Conservation (phyloP, 441 rosid genomes). For the Capsella rubella region DNA sequence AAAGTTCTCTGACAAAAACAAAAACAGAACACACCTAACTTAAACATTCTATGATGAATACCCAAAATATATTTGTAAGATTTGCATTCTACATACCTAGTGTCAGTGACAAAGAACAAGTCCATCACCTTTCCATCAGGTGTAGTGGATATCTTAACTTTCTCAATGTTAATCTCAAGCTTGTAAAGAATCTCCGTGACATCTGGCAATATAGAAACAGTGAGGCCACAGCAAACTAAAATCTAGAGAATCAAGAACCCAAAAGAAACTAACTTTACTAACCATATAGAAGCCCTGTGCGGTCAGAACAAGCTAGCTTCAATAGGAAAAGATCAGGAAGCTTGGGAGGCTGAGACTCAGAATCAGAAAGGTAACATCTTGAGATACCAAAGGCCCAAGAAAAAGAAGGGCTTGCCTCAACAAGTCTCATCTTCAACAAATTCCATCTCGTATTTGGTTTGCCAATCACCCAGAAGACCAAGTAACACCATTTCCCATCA, state of each 20-base stretch:
- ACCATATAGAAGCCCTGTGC: slow-evolving; percentile 90
- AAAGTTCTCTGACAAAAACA: slow-evolving; percentile 66
- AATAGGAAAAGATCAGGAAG: slow-evolving; percentile 79
- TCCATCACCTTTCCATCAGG: slow-evolving; percentile 95
- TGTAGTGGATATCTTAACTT: slow-evolving; percentile 94
- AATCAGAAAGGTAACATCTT: slow-evolving; percentile 58
- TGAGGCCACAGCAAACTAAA: background rate
- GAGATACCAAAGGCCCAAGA: slow-evolving; percentile 77
- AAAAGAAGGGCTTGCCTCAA: slow-evolving; percentile 80
- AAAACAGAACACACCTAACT: slow-evolving; percentile 12
- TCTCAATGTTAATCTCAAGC: slow-evolving; percentile 83
- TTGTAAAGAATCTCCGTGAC: slow-evolving; percentile 80
- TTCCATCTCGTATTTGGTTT: slow-evolving; percentile 72
- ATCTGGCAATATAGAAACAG: slow-evolving; percentile 55
- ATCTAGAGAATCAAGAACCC: slow-evolving; percentile 8
- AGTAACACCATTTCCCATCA: slow-evolving; percentile 97
- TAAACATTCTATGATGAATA: background rate
- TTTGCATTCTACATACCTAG: slow-evolving; percentile 56
- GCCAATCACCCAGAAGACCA: slow-evolving; percentile 90
- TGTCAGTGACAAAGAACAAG: slow-evolving; percentile 89
- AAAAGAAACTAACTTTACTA: slow-evolving; percentile 22
- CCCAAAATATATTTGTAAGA: background rate
- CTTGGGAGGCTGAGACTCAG: slow-evolving; percentile 61
- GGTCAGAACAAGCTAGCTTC: slow-evolving; percentile 72
- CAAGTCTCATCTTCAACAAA: slow-evolving; percentile 80